Conservation (phyloP, 1,139 yeast genomes). For the Zygotorulaspora mrakii region DNA sequence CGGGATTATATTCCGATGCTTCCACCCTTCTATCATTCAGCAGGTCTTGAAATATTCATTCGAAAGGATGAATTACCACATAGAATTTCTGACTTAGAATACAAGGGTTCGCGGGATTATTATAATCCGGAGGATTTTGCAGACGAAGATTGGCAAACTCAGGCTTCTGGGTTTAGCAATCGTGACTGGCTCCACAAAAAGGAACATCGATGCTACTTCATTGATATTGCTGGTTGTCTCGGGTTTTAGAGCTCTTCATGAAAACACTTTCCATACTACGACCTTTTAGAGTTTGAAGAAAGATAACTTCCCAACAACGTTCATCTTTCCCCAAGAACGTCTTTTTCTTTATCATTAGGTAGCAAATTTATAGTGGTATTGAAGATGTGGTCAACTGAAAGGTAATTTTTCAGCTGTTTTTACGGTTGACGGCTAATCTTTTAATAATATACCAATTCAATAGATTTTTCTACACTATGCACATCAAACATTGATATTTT, state of each 20-base stretch:
- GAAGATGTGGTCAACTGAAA: no score
- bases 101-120: slow-evolving; percentile 26
- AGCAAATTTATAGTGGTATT: no score
- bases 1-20: slow-evolving; percentile 55
- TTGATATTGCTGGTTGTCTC: slow-evolving; percentile 28
- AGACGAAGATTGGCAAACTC: slow-evolving; percentile 7
- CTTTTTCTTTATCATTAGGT: no score
- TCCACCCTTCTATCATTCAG: slow-evolving; percentile 51
- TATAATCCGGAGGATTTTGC: slow-evolving; percentile 5
- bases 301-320: no score
- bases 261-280: not conserved
- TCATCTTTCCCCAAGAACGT: no score
- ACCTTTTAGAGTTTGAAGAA: no score
- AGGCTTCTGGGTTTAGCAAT: slow-evolving; percentile 1
- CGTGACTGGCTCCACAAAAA: slow-evolving; percentile 11
- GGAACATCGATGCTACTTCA: slow-evolving; percentile 15
- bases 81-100: slow-evolving; percentile 38
- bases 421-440: no score
- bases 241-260: slow-evolving; percentile 18
- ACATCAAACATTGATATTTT: no score
- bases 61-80: slow-evolving; percentile 48
- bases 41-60: slow-evolving; percentile 51
- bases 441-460: no score
- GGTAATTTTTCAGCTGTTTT: no score
- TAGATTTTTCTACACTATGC: no score